Evolutionary conservation across 306 rosid species (phyloP).

Genomic region (Castanopsis chinensis): DNA sequence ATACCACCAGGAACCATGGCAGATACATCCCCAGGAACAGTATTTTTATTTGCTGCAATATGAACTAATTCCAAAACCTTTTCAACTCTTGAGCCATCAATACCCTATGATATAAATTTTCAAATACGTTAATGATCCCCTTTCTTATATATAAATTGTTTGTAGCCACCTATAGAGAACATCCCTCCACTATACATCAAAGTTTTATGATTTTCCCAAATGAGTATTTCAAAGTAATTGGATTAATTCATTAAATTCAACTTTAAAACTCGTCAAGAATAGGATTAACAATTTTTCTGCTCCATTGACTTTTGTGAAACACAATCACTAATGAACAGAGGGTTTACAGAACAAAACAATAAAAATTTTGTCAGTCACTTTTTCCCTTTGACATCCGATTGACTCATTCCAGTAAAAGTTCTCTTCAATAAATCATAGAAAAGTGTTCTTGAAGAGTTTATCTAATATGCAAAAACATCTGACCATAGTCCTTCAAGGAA

Average conservation of each 20-base stretch:
- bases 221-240: neutral
- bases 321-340: conserved; percentile 5
- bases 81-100: conserved; percentile 96
- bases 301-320: neutral
- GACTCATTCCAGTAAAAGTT: conserved; percentile 9
- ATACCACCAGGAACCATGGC: conserved; percentile 99
- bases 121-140: neutral
- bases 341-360: neutral
- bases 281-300: neutral
- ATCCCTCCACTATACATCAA: conserved; percentile 5
- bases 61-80: conserved; percentile 86
- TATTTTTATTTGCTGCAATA: conserved; percentile 93
- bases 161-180: neutral
- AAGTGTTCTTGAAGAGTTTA: conserved; percentile 15
- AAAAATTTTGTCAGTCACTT: conserved; percentile 5
- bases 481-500: neutral
- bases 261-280: neutral
- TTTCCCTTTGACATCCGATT: neutral
- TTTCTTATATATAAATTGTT: conserved; percentile 6
- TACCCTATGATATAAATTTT: conserved; percentile 51
- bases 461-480: conserved; percentile 11
- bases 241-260: neutral
- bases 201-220: neutral
- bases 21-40: conserved; percentile 97
- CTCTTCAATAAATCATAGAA: conserved; percentile 4